phyloP scores from a whole-genome alignment of 2,329 filamentous ascomycete genomes.

The Teratosphaeria zuluensis region DNA sequence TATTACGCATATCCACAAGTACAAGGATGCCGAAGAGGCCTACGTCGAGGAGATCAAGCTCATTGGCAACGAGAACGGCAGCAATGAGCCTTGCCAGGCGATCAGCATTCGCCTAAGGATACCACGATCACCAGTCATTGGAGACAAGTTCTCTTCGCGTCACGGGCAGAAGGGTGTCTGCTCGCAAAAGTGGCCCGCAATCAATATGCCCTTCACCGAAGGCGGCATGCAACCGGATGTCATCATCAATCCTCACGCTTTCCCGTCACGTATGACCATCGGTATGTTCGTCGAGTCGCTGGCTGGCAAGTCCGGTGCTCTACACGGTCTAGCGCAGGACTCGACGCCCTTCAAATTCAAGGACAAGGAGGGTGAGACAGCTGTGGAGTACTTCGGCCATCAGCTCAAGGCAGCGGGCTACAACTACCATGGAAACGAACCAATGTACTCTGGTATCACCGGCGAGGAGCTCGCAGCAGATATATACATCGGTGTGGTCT shows the following conservation, averaged over 20 bases:
- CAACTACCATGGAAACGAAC: slow-evolving; percentile 97
- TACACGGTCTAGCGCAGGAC: slow-evolving; percentile 94
- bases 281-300: slow-evolving; percentile 98
- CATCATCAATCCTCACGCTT: slow-evolving; percentile 99
- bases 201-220: slow-evolving; percentile 95
- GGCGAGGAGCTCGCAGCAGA: slow-evolving; percentile 88
- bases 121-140: slow-evolving; percentile 82
- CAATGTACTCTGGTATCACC: slow-evolving; percentile 96
- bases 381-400: slow-evolving; percentile 89
- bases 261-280: slow-evolving; percentile 99
- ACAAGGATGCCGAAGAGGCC: slow-evolving; percentile 82
- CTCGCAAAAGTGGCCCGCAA: slow-evolving; percentile 87
- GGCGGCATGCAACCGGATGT: slow-evolving; percentile 92
- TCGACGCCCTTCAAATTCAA: slow-evolving; percentile 85
- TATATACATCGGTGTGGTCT: slow-evolving; percentile 93
- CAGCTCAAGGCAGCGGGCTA: slow-evolving; percentile 92
- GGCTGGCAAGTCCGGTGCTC: slow-evolving; percentile 84
- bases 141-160: slow-evolving; percentile 97
- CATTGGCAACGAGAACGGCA: slow-evolving; percentile 77
- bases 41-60: slow-evolving; percentile 90
- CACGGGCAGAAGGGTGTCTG: slow-evolving; percentile 97
- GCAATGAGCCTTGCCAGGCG: slow-evolving; percentile 73
- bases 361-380: slow-evolving; percentile 73
- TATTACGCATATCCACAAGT: slow-evolving; percentile 78
- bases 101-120: slow-evolving; percentile 89